Conservation (phyloP, 2,329 filamentous ascomycete genomes). For the Clonostachys rhizophaga region DNA sequence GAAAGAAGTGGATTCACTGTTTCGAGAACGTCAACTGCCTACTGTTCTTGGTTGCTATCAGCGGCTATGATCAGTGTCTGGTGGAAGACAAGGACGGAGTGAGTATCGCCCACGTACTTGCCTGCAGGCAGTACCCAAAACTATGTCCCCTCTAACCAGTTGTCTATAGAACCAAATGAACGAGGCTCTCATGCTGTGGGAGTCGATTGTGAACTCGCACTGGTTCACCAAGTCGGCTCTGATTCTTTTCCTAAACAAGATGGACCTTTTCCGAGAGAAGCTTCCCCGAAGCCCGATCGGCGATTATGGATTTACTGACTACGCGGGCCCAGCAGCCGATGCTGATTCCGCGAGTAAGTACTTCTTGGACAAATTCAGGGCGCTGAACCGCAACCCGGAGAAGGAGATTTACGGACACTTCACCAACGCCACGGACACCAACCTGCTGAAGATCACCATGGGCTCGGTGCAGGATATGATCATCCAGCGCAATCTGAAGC, state of each 20-base stretch:
- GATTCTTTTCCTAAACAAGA: conserved; percentile 84
- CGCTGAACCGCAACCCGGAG: conserved; percentile 65
- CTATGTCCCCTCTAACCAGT: neutral
- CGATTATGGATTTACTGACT: conserved; percentile 73
- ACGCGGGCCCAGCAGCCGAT: conserved; percentile 66
- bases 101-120: neutral
- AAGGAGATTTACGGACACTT: conserved; percentile 62
- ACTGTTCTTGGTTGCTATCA: conserved; percentile 90
- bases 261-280: conserved; percentile 80
- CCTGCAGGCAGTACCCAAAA: neutral
- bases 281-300: conserved; percentile 65
- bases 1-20: conserved; percentile 97
- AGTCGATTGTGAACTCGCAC: conserved; percentile 79
- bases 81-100: conserved; percentile 96
- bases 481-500: conserved; percentile 77
- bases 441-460: conserved; percentile 83
- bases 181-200: conserved; percentile 81
- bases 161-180: conserved; percentile 77
- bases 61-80: conserved; percentile 92
- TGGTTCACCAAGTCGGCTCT: conserved; percentile 81
- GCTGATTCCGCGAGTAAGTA: conserved; percentile 74
- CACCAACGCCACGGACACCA: conserved; percentile 61
- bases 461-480: conserved; percentile 83
- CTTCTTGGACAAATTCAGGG: conserved; percentile 76
- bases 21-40: conserved; percentile 93